Conservation (phyloP, 805 yeast genomes). For the Kodamaea sagamina region DNA sequence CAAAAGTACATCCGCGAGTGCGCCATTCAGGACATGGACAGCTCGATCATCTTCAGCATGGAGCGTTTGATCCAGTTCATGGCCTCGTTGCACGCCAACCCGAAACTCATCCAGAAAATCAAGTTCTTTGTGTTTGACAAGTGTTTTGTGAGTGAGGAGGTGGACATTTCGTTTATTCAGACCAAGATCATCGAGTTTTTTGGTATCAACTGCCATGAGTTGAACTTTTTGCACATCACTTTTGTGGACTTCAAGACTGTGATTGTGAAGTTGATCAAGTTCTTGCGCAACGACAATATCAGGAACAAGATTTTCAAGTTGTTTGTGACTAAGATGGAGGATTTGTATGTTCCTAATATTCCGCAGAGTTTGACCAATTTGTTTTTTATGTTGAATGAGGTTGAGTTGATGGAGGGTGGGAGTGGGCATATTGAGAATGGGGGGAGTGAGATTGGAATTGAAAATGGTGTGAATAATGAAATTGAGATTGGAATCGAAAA, state of each 20-base stretch:
- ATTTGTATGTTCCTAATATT: constrained; percentile 26
- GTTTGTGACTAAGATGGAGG: constrained; percentile 26
- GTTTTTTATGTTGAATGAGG: constrained; percentile 34
- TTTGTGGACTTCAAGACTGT: constrained; percentile 31
- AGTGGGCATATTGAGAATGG: no score
- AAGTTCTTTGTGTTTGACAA: constrained; percentile 37
- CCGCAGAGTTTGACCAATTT: constrained; percentile 34
- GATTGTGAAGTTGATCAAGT: constrained; percentile 25
- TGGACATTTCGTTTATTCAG: constrained; percentile 23
- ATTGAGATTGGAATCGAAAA: no score
- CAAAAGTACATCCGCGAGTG: constrained; percentile 26
- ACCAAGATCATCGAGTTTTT: constrained; percentile 27
- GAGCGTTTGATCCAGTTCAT: constrained; percentile 23
- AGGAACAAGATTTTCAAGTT: constrained; percentile 32
- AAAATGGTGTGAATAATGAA: no score
- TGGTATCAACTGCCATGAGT: constrained; percentile 24
- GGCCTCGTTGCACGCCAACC: constrained; percentile 21
- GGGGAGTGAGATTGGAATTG: no score
- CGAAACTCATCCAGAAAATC: constrained; percentile 23
- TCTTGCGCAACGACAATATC: constrained; percentile 25
- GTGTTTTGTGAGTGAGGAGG: constrained; percentile 20
- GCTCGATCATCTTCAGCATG: constrained; percentile 27
- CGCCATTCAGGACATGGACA: constrained; percentile 34
- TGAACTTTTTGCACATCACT: constrained; percentile 35
- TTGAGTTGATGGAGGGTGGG: constrained; percentile 23